phyloP scores from a whole-genome alignment of 768 basidiomycete species.

The Leccinum barrowsii region DNA sequence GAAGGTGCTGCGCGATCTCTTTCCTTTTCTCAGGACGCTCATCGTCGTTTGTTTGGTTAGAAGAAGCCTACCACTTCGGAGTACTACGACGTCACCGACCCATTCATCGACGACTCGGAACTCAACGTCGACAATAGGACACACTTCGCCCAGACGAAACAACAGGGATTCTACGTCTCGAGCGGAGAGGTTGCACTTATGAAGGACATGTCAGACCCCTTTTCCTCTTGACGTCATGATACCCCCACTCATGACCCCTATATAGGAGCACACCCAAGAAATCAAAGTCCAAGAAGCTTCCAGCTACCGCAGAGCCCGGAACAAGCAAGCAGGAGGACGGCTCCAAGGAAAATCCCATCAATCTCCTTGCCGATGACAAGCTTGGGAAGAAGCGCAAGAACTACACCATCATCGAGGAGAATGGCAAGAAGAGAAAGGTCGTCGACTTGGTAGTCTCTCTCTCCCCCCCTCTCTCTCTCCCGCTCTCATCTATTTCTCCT shows the following conservation, averaged over 20 bases:
- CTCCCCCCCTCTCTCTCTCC: not conserved
- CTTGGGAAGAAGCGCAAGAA: conserved; percentile 52
- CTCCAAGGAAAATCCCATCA: conserved; percentile 51
- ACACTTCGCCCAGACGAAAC: conserved; percentile 87
- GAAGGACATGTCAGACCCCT: conserved; percentile 56
- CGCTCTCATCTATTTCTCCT: not conserved
- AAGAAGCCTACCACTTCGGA: conserved; percentile 56
- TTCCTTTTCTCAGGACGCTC: not conserved
- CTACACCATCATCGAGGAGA: conserved; percentile 48
- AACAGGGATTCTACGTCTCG: conserved; percentile 91
- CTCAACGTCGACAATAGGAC: conserved; percentile 86
- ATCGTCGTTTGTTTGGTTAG: conserved; percentile 19
- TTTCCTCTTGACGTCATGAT: not conserved
- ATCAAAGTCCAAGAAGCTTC: conserved; percentile 60
- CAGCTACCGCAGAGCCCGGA: conserved; percentile 17
- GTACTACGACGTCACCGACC: conserved; percentile 89
- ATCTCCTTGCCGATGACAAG: conserved; percentile 38
- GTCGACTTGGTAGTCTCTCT: conserved; percentile 54
- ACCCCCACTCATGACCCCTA: conserved; percentile 18
- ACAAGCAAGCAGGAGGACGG: conserved; percentile 36
- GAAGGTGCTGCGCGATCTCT: conserved; percentile 30
- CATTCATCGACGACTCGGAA: conserved; percentile 98
- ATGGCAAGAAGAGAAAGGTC: conserved; percentile 68
- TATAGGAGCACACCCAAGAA: conserved; percentile 59
- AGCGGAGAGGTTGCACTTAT: conserved; percentile 83